Evolutionary conservation across 2,329 filamentous ascomycete genomes (phyloP).

Genomic region (Alternaria sp.): DNA sequence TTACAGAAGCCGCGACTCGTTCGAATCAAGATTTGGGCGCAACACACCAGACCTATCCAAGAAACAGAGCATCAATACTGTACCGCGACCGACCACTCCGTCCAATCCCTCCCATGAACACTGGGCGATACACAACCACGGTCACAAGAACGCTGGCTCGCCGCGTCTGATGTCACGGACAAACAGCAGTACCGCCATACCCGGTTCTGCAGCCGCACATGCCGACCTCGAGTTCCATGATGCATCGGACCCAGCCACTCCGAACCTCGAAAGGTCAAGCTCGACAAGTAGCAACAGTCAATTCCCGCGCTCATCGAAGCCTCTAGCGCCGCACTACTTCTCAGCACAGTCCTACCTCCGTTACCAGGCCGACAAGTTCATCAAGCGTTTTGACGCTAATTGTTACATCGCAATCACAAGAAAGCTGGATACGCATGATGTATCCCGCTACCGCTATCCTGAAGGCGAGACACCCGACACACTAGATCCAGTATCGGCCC

Average conservation of each 20-base stretch:
- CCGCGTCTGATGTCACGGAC: slow-evolving; percentile 49
- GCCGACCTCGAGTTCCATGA: slow-evolving; percentile 57
- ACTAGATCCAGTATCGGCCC: slow-evolving; percentile 61
- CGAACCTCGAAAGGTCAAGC: slow-evolving; percentile 23
- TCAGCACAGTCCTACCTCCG: slow-evolving; percentile 97
- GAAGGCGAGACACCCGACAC: slow-evolving; percentile 36
- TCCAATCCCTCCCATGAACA: slow-evolving; percentile 51
- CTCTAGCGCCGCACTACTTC: slow-evolving; percentile 76
- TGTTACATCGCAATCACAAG: slow-evolving; percentile 99
- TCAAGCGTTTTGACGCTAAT: slow-evolving; percentile 95
- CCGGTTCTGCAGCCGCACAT: slow-evolving; percentile 27
- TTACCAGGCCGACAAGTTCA: slow-evolving; percentile 96
- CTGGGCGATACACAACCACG: slow-evolving; percentile 61
- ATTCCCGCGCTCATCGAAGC: slow-evolving; percentile 46
- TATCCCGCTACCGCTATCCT: slow-evolving; percentile 75
- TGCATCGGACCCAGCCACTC: slow-evolving; percentile 45
- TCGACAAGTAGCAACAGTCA: slow-evolving; percentile 14
- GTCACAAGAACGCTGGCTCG: slow-evolving; percentile 56
- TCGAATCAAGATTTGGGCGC: slow-evolving; percentile 91
- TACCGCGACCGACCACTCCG: slow-evolving; percentile 56
- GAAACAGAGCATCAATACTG: slow-evolving; percentile 80
- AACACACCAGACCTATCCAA: slow-evolving; percentile 88
- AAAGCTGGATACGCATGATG: slow-evolving; percentile 96
- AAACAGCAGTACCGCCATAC: slow-evolving; percentile 38
- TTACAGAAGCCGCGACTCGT: slow-evolving; percentile 95